These are phyloP conservation scores for Neocatenulostroma microsporum DNA, from an alignment of 2,329 filamentous ascomycete species.

Conservation along the genomic window DNA sequence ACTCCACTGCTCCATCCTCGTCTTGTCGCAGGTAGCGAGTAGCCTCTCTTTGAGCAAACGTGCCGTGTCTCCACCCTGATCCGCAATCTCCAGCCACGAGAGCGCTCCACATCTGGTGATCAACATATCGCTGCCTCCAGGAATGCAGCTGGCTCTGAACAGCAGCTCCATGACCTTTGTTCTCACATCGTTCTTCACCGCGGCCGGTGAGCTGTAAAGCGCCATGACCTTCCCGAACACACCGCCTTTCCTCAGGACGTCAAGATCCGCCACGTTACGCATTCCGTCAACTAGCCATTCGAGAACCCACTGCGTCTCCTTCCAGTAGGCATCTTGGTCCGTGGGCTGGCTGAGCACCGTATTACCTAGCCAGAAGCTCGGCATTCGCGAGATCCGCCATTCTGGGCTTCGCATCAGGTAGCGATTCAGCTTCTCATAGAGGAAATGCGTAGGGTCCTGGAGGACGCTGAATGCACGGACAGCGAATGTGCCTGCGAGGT, in stretches of 20 bases:
- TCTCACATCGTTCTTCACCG: constrained; percentile 46
- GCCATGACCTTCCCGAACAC: constrained; percentile 70
- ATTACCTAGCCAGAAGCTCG: constrained; percentile 56
- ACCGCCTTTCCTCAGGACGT: constrained; percentile 50
- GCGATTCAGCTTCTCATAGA: constrained; percentile 79
- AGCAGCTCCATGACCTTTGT: constrained; percentile 56
- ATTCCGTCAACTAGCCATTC: constrained; percentile 61
- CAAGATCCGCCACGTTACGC: constrained; percentile 51
- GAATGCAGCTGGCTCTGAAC: constrained; percentile 58
- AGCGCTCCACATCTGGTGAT: constrained; percentile 67
- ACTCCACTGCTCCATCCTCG: constrained; percentile 59
- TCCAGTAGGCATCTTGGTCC: constrained; percentile 63
- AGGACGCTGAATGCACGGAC: constrained; percentile 62
- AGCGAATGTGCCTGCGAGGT: constrained; percentile 68
- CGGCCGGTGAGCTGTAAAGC: constrained; percentile 59
- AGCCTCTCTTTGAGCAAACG: constrained; percentile 50
- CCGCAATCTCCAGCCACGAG: constrained; percentile 63
- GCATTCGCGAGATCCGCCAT: constrained; percentile 57
- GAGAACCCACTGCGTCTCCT: constrained; percentile 68
- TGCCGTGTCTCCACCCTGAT: constrained; percentile 44
- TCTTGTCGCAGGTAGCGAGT: constrained; percentile 58
- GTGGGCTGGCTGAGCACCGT: constrained; percentile 67
- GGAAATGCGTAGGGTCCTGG: constrained; percentile 65
- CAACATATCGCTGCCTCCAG: constrained; percentile 69
- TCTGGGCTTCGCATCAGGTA: constrained; percentile 71